These are phyloP conservation scores for Cordyceps farinosa DNA, from an alignment of 2,329 filamentous ascomycete species.

Conservation along the genomic window DNA sequence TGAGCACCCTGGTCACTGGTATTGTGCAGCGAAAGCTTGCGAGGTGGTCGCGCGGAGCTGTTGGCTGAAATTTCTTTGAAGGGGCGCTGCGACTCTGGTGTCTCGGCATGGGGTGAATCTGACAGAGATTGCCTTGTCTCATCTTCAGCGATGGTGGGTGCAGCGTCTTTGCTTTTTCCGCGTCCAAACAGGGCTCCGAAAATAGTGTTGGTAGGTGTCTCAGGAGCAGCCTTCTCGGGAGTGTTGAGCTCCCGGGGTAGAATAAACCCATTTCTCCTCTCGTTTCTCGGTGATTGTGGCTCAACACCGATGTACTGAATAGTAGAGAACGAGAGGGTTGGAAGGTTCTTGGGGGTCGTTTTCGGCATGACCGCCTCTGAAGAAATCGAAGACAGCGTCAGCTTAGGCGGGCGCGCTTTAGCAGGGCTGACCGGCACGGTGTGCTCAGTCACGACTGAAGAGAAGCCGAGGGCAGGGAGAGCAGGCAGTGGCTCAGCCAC, in stretches of 20 bases:
- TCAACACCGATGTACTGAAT: slow-evolving; percentile 46
- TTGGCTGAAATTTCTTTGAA: slow-evolving; percentile 64
- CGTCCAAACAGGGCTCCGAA: slow-evolving; percentile 44
- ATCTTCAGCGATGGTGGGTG: slow-evolving; percentile 60
- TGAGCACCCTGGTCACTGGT: slow-evolving; percentile 73
- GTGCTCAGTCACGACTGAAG: slow-evolving; percentile 34
- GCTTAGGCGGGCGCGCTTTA: slow-evolving; percentile 13
- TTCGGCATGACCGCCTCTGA: slow-evolving; percentile 18
- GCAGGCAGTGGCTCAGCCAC: slow-evolving; percentile 27
- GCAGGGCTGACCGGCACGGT: slow-evolving; percentile 32
- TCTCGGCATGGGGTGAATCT: slow-evolving; percentile 39
- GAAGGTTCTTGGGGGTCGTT: slow-evolving; percentile 7
- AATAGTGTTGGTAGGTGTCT: slow-evolving; percentile 39
- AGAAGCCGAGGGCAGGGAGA: slow-evolving; percentile 28
- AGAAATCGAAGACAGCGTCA: slow-evolving; percentile 24
- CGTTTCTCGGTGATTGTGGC: slow-evolving; percentile 46
- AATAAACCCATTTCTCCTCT: slow-evolving; percentile 54
- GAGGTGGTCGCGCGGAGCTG: slow-evolving; percentile 37
- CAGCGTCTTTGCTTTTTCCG: slow-evolving; percentile 39
- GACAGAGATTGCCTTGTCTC: slow-evolving; percentile 54
- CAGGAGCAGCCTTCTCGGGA: slow-evolving; percentile 30
- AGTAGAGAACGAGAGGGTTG: slow-evolving; percentile 25
- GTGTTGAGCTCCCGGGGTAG: slow-evolving; percentile 46
- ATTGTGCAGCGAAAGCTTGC: slow-evolving; percentile 35
- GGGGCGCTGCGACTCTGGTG: slow-evolving; percentile 53